Percentiles rank a stretch among this genome's conserved stretches.
These are phyloP conservation scores for Iris macrosiphon DNA, from an alignment of 106 monocot species.

Conservation along the genomic window DNA sequence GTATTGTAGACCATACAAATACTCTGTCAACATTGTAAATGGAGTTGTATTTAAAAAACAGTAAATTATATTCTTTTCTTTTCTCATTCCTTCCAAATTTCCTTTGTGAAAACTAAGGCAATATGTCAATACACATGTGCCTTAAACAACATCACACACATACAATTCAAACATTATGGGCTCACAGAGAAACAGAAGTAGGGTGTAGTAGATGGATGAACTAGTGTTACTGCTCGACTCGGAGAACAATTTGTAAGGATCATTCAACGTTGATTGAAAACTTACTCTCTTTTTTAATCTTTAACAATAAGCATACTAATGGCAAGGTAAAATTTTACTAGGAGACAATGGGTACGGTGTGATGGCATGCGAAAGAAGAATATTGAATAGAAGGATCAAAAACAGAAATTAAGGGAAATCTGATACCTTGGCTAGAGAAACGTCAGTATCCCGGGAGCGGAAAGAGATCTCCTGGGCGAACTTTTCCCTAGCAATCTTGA, in stretches of 20 bases:
- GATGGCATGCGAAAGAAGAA: not conserved
- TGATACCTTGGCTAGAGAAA: slow-evolving; percentile 58
- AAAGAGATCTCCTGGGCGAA: slow-evolving; percentile 45
- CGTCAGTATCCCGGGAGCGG: slow-evolving; percentile 34
- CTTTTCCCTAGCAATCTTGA: slow-evolving; percentile 43
- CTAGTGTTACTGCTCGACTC: not conserved
- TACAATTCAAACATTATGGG: no score
- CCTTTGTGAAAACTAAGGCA: no score
- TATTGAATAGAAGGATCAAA: not conserved
- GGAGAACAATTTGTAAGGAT: not conserved
- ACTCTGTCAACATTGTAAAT: not conserved
- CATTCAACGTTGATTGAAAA: not conserved
- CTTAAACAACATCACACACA: no score
- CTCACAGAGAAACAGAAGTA: no score
- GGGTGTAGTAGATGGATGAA: no score
- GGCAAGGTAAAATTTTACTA: not conserved
- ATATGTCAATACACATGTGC: no score
- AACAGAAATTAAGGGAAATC: no score
- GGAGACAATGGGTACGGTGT: not conserved
- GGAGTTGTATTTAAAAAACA: not conserved
- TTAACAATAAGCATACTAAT: not conserved
- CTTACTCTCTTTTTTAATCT: not conserved
- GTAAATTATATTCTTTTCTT: not conserved
- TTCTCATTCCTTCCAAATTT: no score
- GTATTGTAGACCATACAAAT: not conserved